A percentile compares a stretch with the other conserved stretches of the same genome.
Conservation (phyloP, 306 rosid genomes). For the Bauhinia variegata region DNA sequence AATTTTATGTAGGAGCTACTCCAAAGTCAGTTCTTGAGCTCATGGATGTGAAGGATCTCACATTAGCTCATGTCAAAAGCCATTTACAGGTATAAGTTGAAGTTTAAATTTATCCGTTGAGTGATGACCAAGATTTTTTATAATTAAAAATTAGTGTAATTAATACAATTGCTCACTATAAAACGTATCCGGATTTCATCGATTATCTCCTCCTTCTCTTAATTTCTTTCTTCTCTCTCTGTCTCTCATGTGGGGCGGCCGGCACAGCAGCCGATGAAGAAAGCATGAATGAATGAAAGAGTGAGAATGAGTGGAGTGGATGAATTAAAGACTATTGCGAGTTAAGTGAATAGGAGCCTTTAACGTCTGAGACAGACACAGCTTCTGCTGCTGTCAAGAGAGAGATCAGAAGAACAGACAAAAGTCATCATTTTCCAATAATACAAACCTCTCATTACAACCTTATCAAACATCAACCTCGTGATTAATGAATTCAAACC, state of each 20-base stretch:
- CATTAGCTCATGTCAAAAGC: conserved; percentile 95
- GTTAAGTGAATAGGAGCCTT: conserved; percentile 34
- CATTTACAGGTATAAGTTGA: conserved; percentile 73
- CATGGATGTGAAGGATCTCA: conserved; percentile 97
- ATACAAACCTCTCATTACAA: conserved; percentile 44
- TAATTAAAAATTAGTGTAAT: no score
- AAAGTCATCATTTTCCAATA: conserved; percentile 79
- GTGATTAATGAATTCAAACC: conserved; percentile 61
- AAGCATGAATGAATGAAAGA: conserved; percentile 34
- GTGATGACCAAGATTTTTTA: no score
- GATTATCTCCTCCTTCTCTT: background rate
- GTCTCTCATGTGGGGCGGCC: conserved; percentile 33
- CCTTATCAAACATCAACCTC: conserved; percentile 71
- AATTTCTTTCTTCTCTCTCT: conserved; percentile 16
- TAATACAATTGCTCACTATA: no score
- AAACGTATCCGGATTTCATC: no score
- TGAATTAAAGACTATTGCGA: conserved; percentile 41
- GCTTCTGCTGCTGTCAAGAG: conserved; percentile 37
- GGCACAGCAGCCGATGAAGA: conserved; percentile 63
- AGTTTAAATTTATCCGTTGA: background rate
- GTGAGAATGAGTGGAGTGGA: conserved; percentile 37
- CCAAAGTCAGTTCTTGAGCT: conserved; percentile 97
- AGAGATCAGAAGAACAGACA: conserved; percentile 43
- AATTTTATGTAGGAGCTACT: conserved; percentile 71
- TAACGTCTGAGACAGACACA: conserved; percentile 52